Evolutionary conservation across 176 grass and related monocot genomes (phyloP), one percentile per base, ranked within the genome.

Genomic region (Oryza brachyantha): DNA sequence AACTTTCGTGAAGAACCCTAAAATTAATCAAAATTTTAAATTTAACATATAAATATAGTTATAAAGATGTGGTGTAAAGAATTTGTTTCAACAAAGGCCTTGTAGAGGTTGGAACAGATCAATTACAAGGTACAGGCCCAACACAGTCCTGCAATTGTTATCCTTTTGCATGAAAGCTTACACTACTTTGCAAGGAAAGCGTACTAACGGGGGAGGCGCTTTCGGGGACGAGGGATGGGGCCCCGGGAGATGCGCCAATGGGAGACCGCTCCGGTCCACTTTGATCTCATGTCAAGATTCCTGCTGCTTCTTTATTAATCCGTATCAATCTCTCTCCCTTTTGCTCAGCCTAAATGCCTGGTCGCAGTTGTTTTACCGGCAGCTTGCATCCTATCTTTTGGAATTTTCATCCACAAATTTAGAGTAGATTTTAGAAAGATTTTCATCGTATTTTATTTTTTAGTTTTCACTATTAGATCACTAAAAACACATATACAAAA

Each of bases 231-330:
- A 52, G 45, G 16, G 46, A 8, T 37, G 79, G 72, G 66, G 5
- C 35, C 32, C 22, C 7, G 3, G 3, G 27, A 19, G 14, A 55
- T 10, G 69, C 48, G 38, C 74, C 75, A 61, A 79, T 21, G 68
- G 80, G 80, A 61, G 48, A 75, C 81, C 64, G 13, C 19, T 75
- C 16, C 16, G 76, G 43, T 52, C 72, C 86, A 83, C 80, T 67
- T 34, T 14, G 60, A 79, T 88, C 45, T 42, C 17, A 64, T 66
- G 28, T 59, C 32, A 60, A 77, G 79, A 87, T 87, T 78, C 35
- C 28, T 70, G 76, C 40, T 46, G 2, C 52, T 80, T 80, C n/a
- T n/a, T n/a, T n/a, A n/a, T n/a, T 80, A 16, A 84, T 57, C 55
- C 10, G 34, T 35, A 64, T 71, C 85, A 35, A 64, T 14, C 16